Base-by-base conservation (phyloP, 78 protist genomes). In the Speleostelium caveatum region DNA sequence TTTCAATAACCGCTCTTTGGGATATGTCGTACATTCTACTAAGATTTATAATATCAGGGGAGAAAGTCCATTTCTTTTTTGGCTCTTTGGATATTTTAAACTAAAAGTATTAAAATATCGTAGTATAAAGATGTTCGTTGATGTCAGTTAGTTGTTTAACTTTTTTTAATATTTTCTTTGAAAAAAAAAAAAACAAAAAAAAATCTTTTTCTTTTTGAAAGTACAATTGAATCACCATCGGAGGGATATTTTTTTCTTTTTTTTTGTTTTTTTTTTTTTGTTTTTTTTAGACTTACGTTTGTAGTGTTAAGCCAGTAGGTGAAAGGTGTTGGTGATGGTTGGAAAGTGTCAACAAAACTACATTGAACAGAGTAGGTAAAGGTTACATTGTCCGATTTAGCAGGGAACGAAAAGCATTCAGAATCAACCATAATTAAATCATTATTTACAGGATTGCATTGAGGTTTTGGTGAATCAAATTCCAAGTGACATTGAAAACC, bases 381-480 rank as follows among this genome's bases (percentile, higher is more conserved):
- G n/a, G n/a, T n/a, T n/a, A n/a, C n/a, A n/a, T n/a, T n/a, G n/a
- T n/a, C n/a, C n/a, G n/a, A n/a, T n/a, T n/a, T n/a, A n/a, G n/a
- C n/a, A 14, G 53, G 10, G 53, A 45, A 45, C 10, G 53, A 45
- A 10, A 45, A 45, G 10, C 53, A 45, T 14, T 45, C 53, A 14
- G 6, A 10, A 45, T 10, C 10, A 10, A 10, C 10, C 6, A 45
- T 6, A 45, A 45, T 45, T 14, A 45, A 10, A 45, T 45, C 53
- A 6, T 10, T 73, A 73, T 42, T 51, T 6, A 61, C 79, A 35
- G 79, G n/a, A n/a, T n/a, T 16, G 22, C 79, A 73, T 17, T 55
- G 6, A 24, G 79, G 32, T 3, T 28, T 45, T 26, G 79, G 79
- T 32, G 38, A 36, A 22, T 49, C 22, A 16, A 56, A n/a, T 5